Percentiles rank a stretch among this genome's conserved stretches.
These are phyloP conservation scores for Acidiella bohemica DNA, from an alignment of 495 filamentous ascomycete genomes.

Conservation along the genomic window DNA sequence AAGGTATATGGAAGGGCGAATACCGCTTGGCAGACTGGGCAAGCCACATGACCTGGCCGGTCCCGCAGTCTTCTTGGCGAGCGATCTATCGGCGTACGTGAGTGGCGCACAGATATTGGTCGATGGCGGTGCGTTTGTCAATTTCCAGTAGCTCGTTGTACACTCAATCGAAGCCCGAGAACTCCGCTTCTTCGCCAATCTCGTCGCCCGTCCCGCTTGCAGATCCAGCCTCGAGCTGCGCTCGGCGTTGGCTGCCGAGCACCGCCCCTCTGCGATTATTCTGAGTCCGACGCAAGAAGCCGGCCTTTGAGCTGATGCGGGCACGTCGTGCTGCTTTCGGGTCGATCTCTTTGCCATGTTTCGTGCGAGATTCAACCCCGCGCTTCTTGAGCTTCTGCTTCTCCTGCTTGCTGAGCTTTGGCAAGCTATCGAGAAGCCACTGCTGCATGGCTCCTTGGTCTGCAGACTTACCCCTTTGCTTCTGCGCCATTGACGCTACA, in stretches of 20 bases:
- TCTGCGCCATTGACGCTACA: slow-evolving; percentile 74
- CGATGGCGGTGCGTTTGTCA: slow-evolving; percentile 67
- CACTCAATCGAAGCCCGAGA: slow-evolving; percentile 42
- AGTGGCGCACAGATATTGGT: slow-evolving; percentile 76
- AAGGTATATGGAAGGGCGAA: slow-evolving; percentile 70
- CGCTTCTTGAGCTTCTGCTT: slow-evolving; percentile 68
- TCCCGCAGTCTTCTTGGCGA: slow-evolving; percentile 76
- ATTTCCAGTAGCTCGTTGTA: slow-evolving; percentile 38
- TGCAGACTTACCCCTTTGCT: slow-evolving; percentile 29
- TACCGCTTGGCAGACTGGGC: slow-evolving; percentile 65
- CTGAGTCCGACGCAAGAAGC: slow-evolving; percentile 67
- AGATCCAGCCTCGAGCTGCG: slow-evolving; percentile 29
- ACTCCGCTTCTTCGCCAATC: slow-evolving; percentile 37
- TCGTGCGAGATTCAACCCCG: slow-evolving; percentile 51
- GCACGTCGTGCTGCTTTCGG: slow-evolving; percentile 34
- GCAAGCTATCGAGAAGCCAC: slow-evolving; percentile 83
- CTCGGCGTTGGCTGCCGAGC: slow-evolving; percentile 52
- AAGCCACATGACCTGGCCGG: slow-evolving; percentile 50
- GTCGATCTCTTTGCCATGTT: slow-evolving; percentile 39
- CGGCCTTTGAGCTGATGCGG: slow-evolving; percentile 84
- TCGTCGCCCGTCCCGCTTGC: slow-evolving; percentile 21
- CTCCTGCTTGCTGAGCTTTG: slow-evolving; percentile 65
- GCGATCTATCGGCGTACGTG: slow-evolving; percentile 38
- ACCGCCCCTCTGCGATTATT: slow-evolving; percentile 63
- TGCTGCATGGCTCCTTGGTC: slow-evolving; percentile 48